These are phyloP conservation scores for Erigeron philadelphicus DNA, from an alignment of 140 eudicot species.

Conservation along the genomic window DNA sequence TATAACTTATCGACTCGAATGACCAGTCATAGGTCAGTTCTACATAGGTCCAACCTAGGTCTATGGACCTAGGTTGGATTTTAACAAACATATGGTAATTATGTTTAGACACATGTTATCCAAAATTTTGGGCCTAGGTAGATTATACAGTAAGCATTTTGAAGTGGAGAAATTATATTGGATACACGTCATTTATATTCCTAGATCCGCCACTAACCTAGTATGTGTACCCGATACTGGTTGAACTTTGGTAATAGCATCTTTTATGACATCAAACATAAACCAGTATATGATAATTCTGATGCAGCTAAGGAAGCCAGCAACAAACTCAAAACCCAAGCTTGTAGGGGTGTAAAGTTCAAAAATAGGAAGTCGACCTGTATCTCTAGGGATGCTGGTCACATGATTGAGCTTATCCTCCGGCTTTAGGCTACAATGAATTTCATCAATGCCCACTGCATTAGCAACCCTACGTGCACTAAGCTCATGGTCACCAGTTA, in stretches of 20 bases:
- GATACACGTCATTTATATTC: too few species aligned
- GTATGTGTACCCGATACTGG: neutral
- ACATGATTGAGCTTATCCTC: constrained; percentile 97
- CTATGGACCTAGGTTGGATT: too few species aligned
- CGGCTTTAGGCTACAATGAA: constrained; percentile 80
- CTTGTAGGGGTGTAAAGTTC: neutral
- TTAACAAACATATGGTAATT: too few species aligned
- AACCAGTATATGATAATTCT: neutral
- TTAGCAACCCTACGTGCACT: constrained; percentile 87
- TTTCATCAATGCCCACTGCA: constrained; percentile 81
- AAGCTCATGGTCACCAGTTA: constrained; percentile 93
- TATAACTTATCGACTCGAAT: neutral
- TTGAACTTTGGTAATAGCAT: neutral
- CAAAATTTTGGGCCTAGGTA: too few species aligned
- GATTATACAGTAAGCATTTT: too few species aligned
- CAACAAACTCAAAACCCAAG: neutral
- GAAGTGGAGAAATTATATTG: too few species aligned
- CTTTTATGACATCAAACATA: neutral
- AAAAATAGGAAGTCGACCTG: constrained; percentile 38
- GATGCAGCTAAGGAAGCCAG: neutral
- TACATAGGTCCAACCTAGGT: too few species aligned
- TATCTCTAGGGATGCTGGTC: constrained; percentile 70
- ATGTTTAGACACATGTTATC: too few species aligned
- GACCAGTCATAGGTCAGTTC: too few species aligned
- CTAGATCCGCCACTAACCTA: neutral